A percentile compares a stretch with the other conserved stretches of the same genome.
phyloP scores from a whole-genome alignment of 768 basidiomycete genomes.

The Kwoniella sp. region DNA sequence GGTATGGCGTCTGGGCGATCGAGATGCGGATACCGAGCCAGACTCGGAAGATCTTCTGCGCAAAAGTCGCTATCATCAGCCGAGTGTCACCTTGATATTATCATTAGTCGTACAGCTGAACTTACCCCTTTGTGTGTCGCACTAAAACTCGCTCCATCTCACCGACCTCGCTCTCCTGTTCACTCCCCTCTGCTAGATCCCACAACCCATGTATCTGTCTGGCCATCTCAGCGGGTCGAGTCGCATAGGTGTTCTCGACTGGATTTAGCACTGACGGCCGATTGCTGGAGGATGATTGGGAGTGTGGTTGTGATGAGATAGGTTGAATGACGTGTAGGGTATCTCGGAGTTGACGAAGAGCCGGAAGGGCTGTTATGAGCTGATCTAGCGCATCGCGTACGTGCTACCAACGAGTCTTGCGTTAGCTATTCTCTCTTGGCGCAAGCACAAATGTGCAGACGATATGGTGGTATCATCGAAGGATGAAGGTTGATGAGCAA shows the following conservation, averaged over 20 bases:
- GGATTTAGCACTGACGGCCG: not conserved
- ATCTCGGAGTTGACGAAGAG: constrained; percentile 23
- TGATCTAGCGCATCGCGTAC: constrained; percentile 28
- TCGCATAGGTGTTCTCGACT: constrained; percentile 22
- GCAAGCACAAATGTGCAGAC: no score
- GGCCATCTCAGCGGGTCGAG: constrained; percentile 21
- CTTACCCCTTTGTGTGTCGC: not conserved
- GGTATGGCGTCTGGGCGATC: constrained; percentile 14
- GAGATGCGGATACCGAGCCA: constrained; percentile 17
- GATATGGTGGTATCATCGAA: no score
- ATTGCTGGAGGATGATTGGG: not conserved
- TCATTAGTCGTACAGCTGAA: no score
- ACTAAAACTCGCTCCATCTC: not conserved
- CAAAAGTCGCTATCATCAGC: not conserved
- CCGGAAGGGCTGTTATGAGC: constrained; percentile 25
- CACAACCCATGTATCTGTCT: constrained; percentile 16
- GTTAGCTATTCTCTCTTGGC: no score
- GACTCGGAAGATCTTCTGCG: constrained; percentile 15
- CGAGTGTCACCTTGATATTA: not conserved
- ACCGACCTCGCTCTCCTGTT: constrained; percentile 21
- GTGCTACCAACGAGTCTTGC: constrained; percentile 10
- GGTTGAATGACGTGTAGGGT: constrained; percentile 4
- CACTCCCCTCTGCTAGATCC: constrained; percentile 25
- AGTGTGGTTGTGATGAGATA: not conserved
- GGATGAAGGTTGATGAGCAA: no score